phyloP scores from a whole-genome alignment of 768 basidiomycete species.

The Leccinum arenicola region DNA sequence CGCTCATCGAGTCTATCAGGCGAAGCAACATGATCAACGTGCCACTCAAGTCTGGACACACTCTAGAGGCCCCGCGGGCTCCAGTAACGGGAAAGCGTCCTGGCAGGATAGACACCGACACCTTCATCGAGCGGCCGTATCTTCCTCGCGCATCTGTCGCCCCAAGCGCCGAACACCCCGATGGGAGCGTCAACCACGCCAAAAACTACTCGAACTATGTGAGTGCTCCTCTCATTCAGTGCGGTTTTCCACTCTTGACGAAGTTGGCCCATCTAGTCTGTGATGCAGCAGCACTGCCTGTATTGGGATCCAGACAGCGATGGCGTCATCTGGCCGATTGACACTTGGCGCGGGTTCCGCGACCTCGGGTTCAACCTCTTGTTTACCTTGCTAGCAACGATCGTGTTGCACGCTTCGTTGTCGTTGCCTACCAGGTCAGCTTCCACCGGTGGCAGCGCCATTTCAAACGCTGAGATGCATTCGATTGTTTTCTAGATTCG shows the following conservation, averaged over 20 bases:
- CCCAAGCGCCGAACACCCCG: constrained; percentile 23
- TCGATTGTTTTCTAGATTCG: constrained; percentile 12
- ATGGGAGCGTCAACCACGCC: constrained; percentile 19
- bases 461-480: neutral
- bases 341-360: constrained; percentile 42
- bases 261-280: constrained; percentile 24
- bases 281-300: constrained; percentile 40
- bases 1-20: constrained; percentile 19
- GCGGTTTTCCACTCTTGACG: neutral
- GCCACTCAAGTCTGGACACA: constrained; percentile 18
- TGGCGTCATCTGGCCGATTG: constrained; percentile 43
- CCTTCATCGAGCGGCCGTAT: constrained; percentile 25
- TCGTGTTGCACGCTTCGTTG: constrained; percentile 35
- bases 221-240: constrained; percentile 1
- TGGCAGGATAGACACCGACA: constrained; percentile 26
- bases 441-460: neutral
- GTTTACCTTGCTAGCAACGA: constrained; percentile 32
- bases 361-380: constrained; percentile 41
- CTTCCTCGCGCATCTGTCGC: constrained; percentile 28
- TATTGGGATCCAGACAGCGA: constrained; percentile 43
- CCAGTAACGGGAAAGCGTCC: constrained; percentile 22
- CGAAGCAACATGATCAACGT: constrained; percentile 18
- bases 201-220: constrained; percentile 22
- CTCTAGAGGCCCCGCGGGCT: constrained; percentile 17
- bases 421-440: constrained; percentile 35